These are phyloP conservation scores for Annona cherimola DNA, from an alignment of 164 flowering plant species.

Conservation along the genomic window DNA sequence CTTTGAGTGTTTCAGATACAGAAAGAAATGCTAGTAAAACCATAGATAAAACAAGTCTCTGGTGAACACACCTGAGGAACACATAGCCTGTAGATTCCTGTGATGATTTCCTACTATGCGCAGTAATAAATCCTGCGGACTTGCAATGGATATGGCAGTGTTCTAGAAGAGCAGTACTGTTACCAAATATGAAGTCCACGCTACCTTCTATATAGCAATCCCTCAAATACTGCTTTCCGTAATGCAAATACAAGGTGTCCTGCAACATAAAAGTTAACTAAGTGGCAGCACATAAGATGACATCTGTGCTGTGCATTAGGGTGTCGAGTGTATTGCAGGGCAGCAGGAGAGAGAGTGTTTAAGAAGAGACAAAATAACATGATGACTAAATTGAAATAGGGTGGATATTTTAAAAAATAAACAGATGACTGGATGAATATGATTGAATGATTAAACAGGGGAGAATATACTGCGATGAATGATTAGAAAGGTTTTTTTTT, in stretches of 20 bases:
- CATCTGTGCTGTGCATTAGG: too few relatives aligned
- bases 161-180: conserved; percentile 92
- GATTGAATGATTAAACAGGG: too few relatives aligned
- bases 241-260: conserved; percentile 91
- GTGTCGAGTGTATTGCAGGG: too few relatives aligned
- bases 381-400: too few relatives aligned
- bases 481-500: too few relatives aligned
- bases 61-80: conserved; percentile 64
- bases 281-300: too few relatives aligned
- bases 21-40: neutral
- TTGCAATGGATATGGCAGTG: conserved; percentile 98
- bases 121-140: conserved; percentile 77
- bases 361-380: too few relatives aligned
- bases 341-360: too few relatives aligned
- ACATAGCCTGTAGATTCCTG: conserved; percentile 95
- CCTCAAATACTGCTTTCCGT: conserved; percentile 85
- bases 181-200: conserved; percentile 96
- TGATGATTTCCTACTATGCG: conserved; percentile 94
- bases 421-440: too few relatives aligned
- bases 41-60: neutral
- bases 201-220: conserved; percentile 98
- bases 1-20: neutral
- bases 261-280: too few relatives aligned
- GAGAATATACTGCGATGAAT: too few relatives aligned
- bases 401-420: too few relatives aligned